Evolutionary conservation across 352 stramenopile species (phyloP).

Genomic region (Globisporangium irregulare): DNA sequence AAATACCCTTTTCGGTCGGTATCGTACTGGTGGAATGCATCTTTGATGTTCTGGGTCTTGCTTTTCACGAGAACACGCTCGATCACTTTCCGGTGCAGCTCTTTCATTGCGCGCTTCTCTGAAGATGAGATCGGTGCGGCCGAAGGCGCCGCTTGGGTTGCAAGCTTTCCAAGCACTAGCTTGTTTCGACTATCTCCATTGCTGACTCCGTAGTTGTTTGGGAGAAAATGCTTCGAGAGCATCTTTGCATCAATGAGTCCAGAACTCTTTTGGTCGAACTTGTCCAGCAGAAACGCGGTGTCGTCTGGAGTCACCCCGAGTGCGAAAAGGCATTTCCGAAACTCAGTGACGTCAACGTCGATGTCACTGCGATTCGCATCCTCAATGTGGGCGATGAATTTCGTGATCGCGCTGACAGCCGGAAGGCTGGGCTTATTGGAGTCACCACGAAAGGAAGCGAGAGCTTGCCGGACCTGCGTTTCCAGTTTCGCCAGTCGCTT

Average conservation of each 20-base stretch:
- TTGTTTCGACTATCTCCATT: constrained; percentile 2
- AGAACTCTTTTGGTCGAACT: constrained; percentile 21
- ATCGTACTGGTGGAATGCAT: constrained; percentile 68
- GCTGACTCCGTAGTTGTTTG: constrained; percentile 10
- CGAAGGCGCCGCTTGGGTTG: background rate
- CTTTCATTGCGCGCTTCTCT: constrained; percentile 22
- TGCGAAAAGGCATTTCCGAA: constrained; percentile 40
- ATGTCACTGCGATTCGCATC: constrained; percentile 6
- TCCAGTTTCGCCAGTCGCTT: constrained; percentile 22
- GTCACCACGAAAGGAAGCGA: constrained; percentile 22
- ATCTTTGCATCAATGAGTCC: constrained; percentile 18
- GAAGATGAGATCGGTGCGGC: background rate
- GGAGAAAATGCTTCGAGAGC: constrained; percentile 27
- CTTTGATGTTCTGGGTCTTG: constrained; percentile 55
- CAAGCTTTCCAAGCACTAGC: background rate
- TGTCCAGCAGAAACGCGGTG: constrained; percentile 27
- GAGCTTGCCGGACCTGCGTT: constrained; percentile 24
- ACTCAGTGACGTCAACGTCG: constrained; percentile 21
- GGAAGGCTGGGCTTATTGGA: constrained; percentile 17
- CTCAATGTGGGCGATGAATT: constrained; percentile 24
- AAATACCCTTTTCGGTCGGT: constrained; percentile 43
- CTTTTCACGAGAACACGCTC: constrained; percentile 53
- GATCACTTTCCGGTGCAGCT: constrained; percentile 57
- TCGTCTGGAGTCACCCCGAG: constrained; percentile 30
- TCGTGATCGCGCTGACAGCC: constrained; percentile 28